Evolutionary conservation across 345 rosid species (phyloP).

Genomic region (Barbarea vulgaris): DNA sequence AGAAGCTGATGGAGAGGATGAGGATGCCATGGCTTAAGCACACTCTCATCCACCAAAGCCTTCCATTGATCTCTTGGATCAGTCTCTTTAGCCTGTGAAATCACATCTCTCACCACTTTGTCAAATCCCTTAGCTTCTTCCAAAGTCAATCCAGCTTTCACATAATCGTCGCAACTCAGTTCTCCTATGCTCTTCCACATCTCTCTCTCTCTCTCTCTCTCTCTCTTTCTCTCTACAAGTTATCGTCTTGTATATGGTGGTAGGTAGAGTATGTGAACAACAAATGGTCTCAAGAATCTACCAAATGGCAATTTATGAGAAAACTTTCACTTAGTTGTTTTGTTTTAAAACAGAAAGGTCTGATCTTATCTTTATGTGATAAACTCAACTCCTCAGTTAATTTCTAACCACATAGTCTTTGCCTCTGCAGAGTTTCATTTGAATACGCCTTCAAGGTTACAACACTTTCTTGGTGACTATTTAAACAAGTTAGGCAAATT

Average conservation of each 20-base stretch:
- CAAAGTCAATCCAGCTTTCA: constrained; percentile 51
- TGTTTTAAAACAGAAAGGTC: neutral
- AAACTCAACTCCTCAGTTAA: neutral
- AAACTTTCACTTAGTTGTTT: neutral
- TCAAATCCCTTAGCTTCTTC: constrained; percentile 53
- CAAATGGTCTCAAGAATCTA: neutral
- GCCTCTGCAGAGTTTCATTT: neutral
- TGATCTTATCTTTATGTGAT: neutral
- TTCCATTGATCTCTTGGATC: constrained; percentile 72
- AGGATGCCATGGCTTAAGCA: constrained; percentile 73
- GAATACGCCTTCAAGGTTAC: neutral
- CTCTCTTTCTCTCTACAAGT: constrained; percentile 18
- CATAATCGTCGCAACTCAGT: constrained; percentile 55
- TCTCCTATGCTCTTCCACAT: constrained; percentile 47
- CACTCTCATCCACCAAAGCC: constrained; percentile 47
- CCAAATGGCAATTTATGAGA: neutral
- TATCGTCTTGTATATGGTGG: neutral
- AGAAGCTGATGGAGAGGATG: constrained; percentile 73
- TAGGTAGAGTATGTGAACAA: constrained; percentile 24
- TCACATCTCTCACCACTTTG: constrained; percentile 38
- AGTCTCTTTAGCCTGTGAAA: constrained; percentile 22
- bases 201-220: constrained; percentile 8
- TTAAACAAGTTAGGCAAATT: neutral
- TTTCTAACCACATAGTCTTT: constrained; percentile 27
- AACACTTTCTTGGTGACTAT: neutral